Base-by-base conservation (phyloP, 805 yeast genomes). In the Sugiyamaella boreocaroliniensis region DNA sequence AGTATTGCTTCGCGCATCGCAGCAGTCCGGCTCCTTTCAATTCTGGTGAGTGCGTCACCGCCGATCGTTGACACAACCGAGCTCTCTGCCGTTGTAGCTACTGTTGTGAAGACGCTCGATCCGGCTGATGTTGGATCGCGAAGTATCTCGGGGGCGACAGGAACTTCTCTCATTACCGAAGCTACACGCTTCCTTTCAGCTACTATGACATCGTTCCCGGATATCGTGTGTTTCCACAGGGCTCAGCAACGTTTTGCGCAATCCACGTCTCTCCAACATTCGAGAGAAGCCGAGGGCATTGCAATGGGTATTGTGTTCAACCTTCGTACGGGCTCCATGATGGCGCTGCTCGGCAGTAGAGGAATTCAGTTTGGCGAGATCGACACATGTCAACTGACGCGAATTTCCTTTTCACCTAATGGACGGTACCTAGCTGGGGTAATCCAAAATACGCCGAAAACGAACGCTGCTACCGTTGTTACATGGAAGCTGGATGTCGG, bases 211-310 rank as follows among this genome's bases (percentile, higher is more conserved):
- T 15, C 16, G 22, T 58, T 48, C 43, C 59, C 63, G 11, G 57
- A 54, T 15, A 44, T 48, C n/a, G 47, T 58, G 22, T 50, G 61
- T 9, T 61, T 61, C 50, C 60, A 60, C 50, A 59, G 58, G 50
- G 53, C 48, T 9, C 61, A 56, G 37, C 64, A 61, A 46, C 34
- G 59, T 14, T 54, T 61, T 9, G 64, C 63, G 46, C 59, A 9
- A 45, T 41, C 15, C 50, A 51, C 20, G 14, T n/a, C 26, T 15
- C 37, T 11, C n/a, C 45, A 14, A 26, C 47, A 20, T 45, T 18
- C 41, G 19, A n/a, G 51, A 40, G 5, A 19, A 10, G 40, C 26
- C 15, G 29, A 29, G n/a, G 40, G 45, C 14, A 18, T 46, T 11
- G n/a, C 56, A 9, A 15, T 55, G 34, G 62, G 59, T 6, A 32